Evolutionary conservation across 257 asterid genomes (phyloP), one percentile per base, ranked within the genome.

Genomic region (Forsythia viridissima): DNA sequence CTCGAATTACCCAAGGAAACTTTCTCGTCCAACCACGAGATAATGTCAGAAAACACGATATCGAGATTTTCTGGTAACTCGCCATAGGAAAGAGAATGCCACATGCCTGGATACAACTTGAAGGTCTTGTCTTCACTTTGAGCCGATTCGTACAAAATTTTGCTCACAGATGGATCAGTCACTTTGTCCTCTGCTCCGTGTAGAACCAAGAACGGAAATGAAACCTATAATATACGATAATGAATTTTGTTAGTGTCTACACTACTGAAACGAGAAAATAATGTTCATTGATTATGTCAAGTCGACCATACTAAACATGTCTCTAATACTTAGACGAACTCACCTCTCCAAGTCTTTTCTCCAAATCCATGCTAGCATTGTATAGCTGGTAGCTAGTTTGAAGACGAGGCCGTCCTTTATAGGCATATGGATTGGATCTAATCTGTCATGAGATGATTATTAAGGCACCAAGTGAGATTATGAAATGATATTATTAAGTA

Each of bases 371-470:
- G 88, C 98, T 96, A 66, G 86, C 93, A 5, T 78, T 82, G 48
- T 80, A 18, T 41, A 93, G 83, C 81, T 92, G 93, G 79, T 81
- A 85, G 77, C 91, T 89, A 12, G 99, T 96, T 87, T 90, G 91
- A 36, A 96, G 86, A 72, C 99, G 94, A 3, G 97, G 98, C 21
- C 91, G 90, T 40, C 99, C 99, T 80, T 92, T 96, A 87, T 93
- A 96, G 74, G 97, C 86, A 80, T 88, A 90, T 18, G 96, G 94
- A 71, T 96, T 96, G 79, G 91, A 81, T 77, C 96, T 87, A 30
- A 96, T 85, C 99, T 94, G 91, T 52, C 12, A 43, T 21, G 37
- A 67, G 21, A 67, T 10, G 51, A 18, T 39, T 30, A 30, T 30
- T 30, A 30, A 30, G 34, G 34, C 34, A 30, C 34, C 34, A 30